Evolutionary conservation across 192 early-diverging fungal genomes (phyloP).

Genomic region (Haplosporangium gracile): DNA sequence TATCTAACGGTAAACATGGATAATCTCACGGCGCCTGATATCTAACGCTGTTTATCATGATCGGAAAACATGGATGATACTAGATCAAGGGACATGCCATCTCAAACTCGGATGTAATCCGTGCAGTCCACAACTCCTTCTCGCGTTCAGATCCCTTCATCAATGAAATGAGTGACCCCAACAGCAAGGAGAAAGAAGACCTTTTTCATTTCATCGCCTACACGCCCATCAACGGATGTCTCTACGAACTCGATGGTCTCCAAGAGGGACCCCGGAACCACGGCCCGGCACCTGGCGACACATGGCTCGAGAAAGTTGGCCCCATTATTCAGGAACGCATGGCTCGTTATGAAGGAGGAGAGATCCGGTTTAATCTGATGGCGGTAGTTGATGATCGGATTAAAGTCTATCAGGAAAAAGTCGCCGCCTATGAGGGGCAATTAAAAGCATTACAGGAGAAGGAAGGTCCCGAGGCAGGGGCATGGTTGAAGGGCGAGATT

Average conservation of each 20-base stretch:
- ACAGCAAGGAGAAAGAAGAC: conserved; percentile 74
- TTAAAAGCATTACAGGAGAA: conserved; percentile 61
- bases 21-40: background rate
- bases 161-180: conserved; percentile 69
- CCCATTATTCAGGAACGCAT: conserved; percentile 79
- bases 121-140: conserved; percentile 86
- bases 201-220: conserved; percentile 88
- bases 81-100: conserved; percentile 83
- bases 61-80: background rate
- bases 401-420: conserved; percentile 65
- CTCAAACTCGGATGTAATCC: conserved; percentile 81
- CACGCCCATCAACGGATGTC: conserved; percentile 74
- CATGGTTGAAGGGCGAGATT: conserved; percentile 66
- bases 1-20: background rate
- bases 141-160: conserved; percentile 82
- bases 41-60: background rate
- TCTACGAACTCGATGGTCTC: conserved; percentile 87
- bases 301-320: conserved; percentile 76
- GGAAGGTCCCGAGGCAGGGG: conserved; percentile 48
- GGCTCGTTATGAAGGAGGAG: conserved; percentile 65
- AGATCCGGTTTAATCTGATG: conserved; percentile 87
- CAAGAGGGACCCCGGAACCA: conserved; percentile 74
- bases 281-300: conserved; percentile 69
- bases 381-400: conserved; percentile 78
- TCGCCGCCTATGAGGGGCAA: conserved; percentile 61